Conservation (phyloP, 2,329 filamentous ascomycete genomes). For the Penicillium sp. region DNA sequence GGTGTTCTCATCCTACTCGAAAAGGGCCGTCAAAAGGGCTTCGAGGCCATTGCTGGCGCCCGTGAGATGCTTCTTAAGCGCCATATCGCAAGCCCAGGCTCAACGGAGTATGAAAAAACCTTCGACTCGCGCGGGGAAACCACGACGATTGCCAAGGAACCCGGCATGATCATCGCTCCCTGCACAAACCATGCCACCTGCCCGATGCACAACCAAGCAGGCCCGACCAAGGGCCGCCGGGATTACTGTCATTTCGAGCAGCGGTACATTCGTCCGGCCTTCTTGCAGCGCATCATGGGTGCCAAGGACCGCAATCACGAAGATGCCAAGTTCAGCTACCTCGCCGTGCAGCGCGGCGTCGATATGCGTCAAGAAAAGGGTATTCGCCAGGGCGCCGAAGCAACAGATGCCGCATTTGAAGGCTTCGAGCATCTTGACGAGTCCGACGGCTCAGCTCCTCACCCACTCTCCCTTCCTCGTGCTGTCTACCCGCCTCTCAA, state of each 20-base stretch:
- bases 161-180: conserved; percentile 66
- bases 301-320: conserved; percentile 77
- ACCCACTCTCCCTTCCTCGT: conserved; percentile 76
- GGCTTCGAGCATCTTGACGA: conserved; percentile 67
- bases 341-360: conserved; percentile 81
- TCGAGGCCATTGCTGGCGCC: conserved; percentile 87
- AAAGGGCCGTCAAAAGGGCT: conserved; percentile 88
- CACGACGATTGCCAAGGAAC: conserved; percentile 54
- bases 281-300: conserved; percentile 77
- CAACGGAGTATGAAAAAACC: conserved; percentile 50
- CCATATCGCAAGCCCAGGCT: conserved; percentile 68
- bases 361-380: conserved; percentile 56
- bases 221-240: conserved; percentile 74
- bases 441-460: conserved; percentile 28
- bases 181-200: conserved; percentile 90
- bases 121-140: conserved; percentile 39
- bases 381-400: conserved; percentile 60
- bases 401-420: conserved; percentile 70
- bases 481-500: conserved; percentile 82
- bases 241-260: conserved; percentile 93
- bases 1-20: conserved; percentile 87
- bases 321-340: conserved; percentile 87
- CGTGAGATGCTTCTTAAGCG: conserved; percentile 78
- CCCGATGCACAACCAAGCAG: conserved; percentile 81
- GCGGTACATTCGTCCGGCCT: conserved; percentile 82